Evolutionary conservation across 2,329 filamentous ascomycete genomes (phyloP).

Genomic region (Talaromyces sp.): DNA sequence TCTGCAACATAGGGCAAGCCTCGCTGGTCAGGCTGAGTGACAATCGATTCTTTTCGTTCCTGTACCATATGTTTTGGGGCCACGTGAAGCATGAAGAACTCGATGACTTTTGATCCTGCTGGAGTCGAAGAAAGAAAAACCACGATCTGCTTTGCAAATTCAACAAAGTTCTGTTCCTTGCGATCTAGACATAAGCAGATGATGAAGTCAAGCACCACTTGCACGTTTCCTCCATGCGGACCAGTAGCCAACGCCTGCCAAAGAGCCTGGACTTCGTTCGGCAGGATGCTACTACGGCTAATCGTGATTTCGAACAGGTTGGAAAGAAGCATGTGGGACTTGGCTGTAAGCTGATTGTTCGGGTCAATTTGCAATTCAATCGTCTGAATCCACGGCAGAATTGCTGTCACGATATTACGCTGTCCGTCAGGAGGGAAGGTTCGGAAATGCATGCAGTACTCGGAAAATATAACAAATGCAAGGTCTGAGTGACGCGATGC

Average conservation of each 20-base stretch:
- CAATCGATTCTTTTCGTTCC: slow-evolving; percentile 68
- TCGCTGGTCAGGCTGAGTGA: slow-evolving; percentile 59
- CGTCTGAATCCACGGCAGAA: slow-evolving; percentile 92
- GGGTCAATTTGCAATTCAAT: slow-evolving; percentile 90
- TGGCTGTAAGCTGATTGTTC: slow-evolving; percentile 80
- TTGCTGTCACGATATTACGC: slow-evolving; percentile 87
- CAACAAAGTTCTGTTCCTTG: slow-evolving; percentile 94
- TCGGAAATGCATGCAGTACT: slow-evolving; percentile 91
- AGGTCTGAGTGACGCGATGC: slow-evolving; percentile 83
- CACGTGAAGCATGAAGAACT: slow-evolving; percentile 87
- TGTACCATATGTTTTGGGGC: slow-evolving; percentile 96
- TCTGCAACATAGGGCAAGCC: slow-evolving; percentile 86
- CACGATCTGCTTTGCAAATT: slow-evolving; percentile 96
- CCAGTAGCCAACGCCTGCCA: slow-evolving; percentile 96
- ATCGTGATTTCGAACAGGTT: slow-evolving; percentile 97
- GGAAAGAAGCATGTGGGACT: slow-evolving; percentile 89
- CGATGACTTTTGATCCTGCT: slow-evolving; percentile 84
- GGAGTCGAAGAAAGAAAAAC: slow-evolving; percentile 86
- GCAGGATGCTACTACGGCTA: slow-evolving; percentile 76
- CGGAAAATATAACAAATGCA: slow-evolving; percentile 90
- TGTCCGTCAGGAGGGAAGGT: slow-evolving; percentile 76
- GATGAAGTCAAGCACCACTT: slow-evolving; percentile 91
- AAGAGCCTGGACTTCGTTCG: slow-evolving; percentile 94
- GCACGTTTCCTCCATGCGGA: slow-evolving; percentile 87
- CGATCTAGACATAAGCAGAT: slow-evolving; percentile 89